These are phyloP conservation scores for Trichosporon sp. DNA, from an alignment of 1,284 basidiomycete genomes.

Conservation along the genomic window DNA sequence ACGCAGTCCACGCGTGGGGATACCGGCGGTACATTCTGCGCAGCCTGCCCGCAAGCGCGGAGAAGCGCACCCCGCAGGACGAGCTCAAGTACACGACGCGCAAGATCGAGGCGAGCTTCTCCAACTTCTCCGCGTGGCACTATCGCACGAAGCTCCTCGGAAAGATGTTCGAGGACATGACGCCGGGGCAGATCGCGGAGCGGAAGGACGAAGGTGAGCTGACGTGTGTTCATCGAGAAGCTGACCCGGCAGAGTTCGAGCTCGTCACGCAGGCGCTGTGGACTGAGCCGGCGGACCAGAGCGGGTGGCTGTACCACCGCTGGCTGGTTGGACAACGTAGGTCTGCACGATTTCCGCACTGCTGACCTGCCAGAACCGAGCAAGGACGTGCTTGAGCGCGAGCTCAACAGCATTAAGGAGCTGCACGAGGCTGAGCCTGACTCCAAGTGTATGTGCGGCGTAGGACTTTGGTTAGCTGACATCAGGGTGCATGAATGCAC, in stretches of 20 bases:
- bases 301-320: conserved; percentile 95
- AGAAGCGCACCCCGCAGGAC: conserved; percentile 45
- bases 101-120: conserved; percentile 93
- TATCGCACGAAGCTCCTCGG: conserved; percentile 80
- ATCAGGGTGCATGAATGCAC: conserved; percentile 85
- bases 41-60: conserved; percentile 56
- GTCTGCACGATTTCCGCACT: conserved; percentile 17
- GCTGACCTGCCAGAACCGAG: conserved; percentile 54
- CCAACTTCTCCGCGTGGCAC: conserved; percentile 99
- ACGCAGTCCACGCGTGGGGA: conserved; percentile 81
- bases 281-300: conserved; percentile 93
- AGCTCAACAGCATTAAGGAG: conserved; percentile 76
- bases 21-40: conserved; percentile 79
- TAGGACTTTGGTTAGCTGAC: not conserved
- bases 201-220: conserved; percentile 63
- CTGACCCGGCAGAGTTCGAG: conserved; percentile 67
- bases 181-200: conserved; percentile 54
- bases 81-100: conserved; percentile 78
- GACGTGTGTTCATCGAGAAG: not conserved
- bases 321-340: conserved; percentile 81
- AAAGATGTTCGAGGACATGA: conserved; percentile 61
- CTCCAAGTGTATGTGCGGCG: conserved; percentile 74
- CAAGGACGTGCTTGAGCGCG: conserved; percentile 61
- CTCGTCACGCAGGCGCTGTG: conserved; percentile 90
- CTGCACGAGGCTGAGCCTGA: conserved; percentile 86